These are phyloP conservation scores for Myxozyma melibiosi DNA, from an alignment of 805 yeast species.

Conservation along the genomic window DNA sequence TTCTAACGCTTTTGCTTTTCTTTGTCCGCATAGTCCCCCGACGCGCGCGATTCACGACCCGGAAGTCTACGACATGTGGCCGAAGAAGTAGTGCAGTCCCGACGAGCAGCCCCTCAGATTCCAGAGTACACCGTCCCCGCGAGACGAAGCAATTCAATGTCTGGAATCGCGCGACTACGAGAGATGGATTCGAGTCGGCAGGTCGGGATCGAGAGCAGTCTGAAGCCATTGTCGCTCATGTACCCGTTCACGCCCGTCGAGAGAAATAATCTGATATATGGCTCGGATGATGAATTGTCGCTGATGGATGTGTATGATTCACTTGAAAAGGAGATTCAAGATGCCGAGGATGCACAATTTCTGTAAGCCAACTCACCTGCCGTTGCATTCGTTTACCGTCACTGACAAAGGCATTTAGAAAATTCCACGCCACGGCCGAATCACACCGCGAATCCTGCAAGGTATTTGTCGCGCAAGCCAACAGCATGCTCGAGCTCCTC, in stretches of 20 bases:
- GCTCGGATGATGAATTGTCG: constrained; percentile 11
- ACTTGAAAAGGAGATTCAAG: constrained; percentile 23
- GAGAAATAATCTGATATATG: not conserved
- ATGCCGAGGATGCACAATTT: constrained; percentile 14
- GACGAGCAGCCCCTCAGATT: constrained; percentile 10
- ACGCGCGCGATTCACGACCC: constrained; percentile 10
- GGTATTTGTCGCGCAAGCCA: constrained; percentile 52
- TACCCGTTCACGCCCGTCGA: constrained; percentile 27
- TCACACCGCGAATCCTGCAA: constrained; percentile 33
- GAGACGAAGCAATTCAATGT: constrained; percentile 29
- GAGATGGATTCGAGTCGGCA: not conserved
- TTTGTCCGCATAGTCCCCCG: not conserved
- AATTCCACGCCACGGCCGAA: constrained; percentile 20
- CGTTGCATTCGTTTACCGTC: not conserved
- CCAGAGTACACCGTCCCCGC: constrained; percentile 28
- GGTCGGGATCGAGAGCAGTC: too few species aligned
- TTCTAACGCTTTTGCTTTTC: not conserved
- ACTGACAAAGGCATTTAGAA: constrained; percentile 6
- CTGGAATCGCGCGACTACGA: constrained; percentile 11
- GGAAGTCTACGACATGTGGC: constrained; percentile 16
- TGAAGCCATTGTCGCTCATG: not conserved
- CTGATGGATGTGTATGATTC: constrained; percentile 21
- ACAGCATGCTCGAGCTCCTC: constrained; percentile 49
- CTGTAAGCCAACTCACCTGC: constrained; percentile 3
- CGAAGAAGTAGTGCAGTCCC: constrained; percentile 11